Percentiles rank a stretch among this genome's conserved stretches.
Evolutionary conservation across 169 alveolate genomes (phyloP).

Genomic region (Eimeria necatrix): DNA sequence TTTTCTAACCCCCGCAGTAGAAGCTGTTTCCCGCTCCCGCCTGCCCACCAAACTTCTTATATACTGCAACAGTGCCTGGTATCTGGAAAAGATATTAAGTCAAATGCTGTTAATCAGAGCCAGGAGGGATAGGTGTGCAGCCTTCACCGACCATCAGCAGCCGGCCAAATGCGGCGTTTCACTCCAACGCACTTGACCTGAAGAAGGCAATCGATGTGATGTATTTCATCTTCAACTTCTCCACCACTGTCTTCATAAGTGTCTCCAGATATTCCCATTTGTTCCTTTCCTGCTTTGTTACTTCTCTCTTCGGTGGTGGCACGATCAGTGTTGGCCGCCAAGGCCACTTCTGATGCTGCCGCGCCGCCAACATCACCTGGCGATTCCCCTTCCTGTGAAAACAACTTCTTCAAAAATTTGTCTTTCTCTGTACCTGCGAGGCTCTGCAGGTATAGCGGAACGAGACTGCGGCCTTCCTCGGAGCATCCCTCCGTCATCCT

Average conservation of each 20-base stretch:
- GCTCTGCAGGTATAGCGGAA: background rate
- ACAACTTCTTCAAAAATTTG: background rate
- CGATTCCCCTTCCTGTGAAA: background rate
- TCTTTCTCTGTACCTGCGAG: background rate
- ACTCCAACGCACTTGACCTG: background rate
- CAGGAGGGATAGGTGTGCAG: too few species aligned
- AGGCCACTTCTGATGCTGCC: too few species aligned
- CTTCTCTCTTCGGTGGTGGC: background rate
- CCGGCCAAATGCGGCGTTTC: constrained; percentile 13
- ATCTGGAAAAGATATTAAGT: too few species aligned
- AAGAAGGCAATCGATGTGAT: background rate
- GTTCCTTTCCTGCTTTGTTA: background rate
- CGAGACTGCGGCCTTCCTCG: background rate
- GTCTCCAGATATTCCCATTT: background rate
- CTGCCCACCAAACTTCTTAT: too few species aligned
- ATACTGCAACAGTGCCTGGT: too few species aligned
- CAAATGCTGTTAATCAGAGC: too few species aligned
- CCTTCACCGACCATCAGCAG: constrained; percentile 1
- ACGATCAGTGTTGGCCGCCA: too few species aligned
- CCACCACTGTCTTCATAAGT: background rate
- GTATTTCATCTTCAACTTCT: background rate
- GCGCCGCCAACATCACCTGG: background rate
- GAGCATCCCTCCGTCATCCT: background rate
- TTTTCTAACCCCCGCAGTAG: too few species aligned
- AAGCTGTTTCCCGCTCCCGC: too few species aligned